Conservation (phyloP, 441 rosid species). For the Adansonia grandidieri region DNA sequence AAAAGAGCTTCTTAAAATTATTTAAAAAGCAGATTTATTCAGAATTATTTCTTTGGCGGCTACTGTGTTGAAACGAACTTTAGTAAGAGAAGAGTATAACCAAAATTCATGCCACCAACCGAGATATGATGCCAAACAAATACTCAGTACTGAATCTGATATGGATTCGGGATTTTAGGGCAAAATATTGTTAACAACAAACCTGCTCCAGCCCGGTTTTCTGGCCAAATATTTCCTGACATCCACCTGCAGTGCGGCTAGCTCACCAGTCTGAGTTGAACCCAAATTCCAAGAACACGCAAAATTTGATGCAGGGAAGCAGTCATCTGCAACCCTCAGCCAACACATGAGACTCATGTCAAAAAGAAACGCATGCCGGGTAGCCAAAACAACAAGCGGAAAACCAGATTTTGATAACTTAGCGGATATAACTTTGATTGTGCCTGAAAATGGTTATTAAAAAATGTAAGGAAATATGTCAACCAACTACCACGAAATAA, state of each 20-base stretch:
- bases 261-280: conserved; percentile 84
- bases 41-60: not conserved
- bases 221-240: conserved; percentile 91
- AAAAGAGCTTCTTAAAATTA: not conserved
- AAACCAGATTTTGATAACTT: conserved; percentile 91
- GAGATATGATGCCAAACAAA: not conserved
- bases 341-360: conserved; percentile 91
- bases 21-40: not conserved
- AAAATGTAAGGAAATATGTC: conserved; percentile 12
- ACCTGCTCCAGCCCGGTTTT: conserved; percentile 99
- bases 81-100: not conserved
- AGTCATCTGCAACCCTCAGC: conserved; percentile 97
- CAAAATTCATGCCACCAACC: not conserved
- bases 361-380: conserved; percentile 94
- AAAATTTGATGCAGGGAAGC: conserved; percentile 97
- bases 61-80: not conserved
- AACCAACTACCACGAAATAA: not conserved
- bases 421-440: conserved; percentile 84
- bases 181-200: conserved; percentile 18
- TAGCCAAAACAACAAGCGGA: conserved; percentile 91
- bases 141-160: not conserved
- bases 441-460: conserved; percentile 57
- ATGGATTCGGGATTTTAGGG: not conserved
- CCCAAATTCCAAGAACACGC: conserved; percentile 93
- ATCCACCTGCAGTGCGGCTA: conserved; percentile 94